Conservation (phyloP, 2,329 filamentous ascomycete species). For the Fusarium sp. region DNA sequence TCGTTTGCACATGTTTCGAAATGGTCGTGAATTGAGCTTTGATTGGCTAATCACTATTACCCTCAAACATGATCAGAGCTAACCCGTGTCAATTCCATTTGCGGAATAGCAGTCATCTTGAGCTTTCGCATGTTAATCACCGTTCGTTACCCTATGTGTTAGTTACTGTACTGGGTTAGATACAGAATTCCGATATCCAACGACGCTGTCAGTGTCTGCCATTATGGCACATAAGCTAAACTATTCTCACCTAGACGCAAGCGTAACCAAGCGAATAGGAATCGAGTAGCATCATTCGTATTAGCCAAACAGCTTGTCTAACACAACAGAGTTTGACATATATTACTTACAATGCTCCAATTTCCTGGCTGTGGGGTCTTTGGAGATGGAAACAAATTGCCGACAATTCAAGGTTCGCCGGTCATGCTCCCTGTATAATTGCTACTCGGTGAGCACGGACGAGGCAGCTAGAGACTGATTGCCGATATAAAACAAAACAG, state of each 20-base stretch:
- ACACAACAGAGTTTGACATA: conserved; percentile 9
- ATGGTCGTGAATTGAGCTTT: conserved; percentile 10
- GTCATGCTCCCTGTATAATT: conserved; percentile 2
- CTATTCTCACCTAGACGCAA: background rate
- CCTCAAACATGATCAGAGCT: conserved; percentile 37
- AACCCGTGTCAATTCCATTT: conserved; percentile 25
- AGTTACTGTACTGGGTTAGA: background rate
- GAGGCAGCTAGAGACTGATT: conserved; percentile 5
- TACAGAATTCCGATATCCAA: background rate
- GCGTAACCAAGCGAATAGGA: background rate
- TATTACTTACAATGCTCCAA: conserved; percentile 4
- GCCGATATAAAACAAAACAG: background rate
- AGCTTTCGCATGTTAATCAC: conserved; percentile 3
- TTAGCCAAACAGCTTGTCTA: background rate
- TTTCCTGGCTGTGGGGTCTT: background rate
- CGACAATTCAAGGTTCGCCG: conserved; percentile 12
- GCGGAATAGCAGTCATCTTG: conserved; percentile 28
- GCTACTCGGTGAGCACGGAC: conserved; percentile 14
- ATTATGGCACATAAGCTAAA: background rate
- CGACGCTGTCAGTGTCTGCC: background rate
- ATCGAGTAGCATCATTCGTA: background rate
- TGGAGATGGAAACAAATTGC: conserved; percentile 28
- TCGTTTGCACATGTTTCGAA: conserved; percentile 44
- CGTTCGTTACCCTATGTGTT: conserved; percentile 1
- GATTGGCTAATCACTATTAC: conserved; percentile 24